These are phyloP conservation scores for Isochrysis galbana DNA, from an alignment of 78 protist species.

Conservation along the genomic window DNA sequence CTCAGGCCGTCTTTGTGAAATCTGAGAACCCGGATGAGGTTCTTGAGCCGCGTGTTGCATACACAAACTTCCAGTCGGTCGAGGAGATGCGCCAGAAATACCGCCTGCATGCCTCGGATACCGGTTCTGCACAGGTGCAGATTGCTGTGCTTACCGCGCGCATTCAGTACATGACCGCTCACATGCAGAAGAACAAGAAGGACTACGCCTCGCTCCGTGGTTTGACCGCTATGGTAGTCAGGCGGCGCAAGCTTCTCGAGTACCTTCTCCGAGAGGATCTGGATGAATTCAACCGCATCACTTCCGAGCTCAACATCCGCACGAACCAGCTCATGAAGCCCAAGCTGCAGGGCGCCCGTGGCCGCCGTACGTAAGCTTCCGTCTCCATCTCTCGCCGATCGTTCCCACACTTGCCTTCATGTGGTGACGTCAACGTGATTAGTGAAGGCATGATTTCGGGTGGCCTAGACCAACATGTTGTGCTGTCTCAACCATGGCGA, in stretches of 20 bases:
- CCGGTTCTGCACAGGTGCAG: conserved; percentile 17
- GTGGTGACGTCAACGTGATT: too few species aligned
- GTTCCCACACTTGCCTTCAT: too few species aligned
- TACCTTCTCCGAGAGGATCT: neutral
- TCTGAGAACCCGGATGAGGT: neutral
- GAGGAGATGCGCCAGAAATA: neutral
- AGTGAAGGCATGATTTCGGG: too few species aligned
- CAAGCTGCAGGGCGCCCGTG: conserved; percentile 16
- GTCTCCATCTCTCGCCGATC: too few species aligned
- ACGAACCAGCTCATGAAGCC: neutral
- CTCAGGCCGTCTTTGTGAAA: neutral
- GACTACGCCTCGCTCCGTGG: conserved; percentile 20
- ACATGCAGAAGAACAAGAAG: conserved; percentile 7
- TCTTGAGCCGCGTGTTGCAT: neutral
- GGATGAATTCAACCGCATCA: neutral
- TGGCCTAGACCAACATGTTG: too few species aligned
- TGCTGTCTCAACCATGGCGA: too few species aligned
- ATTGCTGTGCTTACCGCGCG: conserved; percentile 8
- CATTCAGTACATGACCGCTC: neutral
- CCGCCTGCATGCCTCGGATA: neutral
- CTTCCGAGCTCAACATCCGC: neutral
- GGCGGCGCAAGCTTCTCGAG: conserved; percentile 23
- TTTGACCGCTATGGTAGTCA: neutral
- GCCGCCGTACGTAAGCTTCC: too few species aligned
- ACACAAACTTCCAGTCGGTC: neutral